Conservation (phyloP, 2,329 filamentous ascomycete genomes). For the Trichophyton simii region DNA sequence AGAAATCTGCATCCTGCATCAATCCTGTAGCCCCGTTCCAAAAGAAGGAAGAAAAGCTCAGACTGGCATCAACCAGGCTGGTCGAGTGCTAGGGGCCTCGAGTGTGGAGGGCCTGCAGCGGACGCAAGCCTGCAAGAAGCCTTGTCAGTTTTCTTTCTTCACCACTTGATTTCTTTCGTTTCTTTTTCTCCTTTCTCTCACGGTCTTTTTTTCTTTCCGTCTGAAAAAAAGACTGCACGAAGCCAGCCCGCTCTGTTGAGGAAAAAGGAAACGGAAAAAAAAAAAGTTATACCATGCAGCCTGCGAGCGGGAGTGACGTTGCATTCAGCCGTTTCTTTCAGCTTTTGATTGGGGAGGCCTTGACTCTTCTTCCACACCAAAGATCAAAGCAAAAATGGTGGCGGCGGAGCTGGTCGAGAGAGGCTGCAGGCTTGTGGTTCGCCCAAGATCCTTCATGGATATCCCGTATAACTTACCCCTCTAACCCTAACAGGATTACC, state of each 20-base stretch:
- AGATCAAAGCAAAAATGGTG: not conserved
- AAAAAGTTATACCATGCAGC: not conserved
- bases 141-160: not conserved
- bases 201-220: not conserved
- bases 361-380: not conserved
- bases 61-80: not conserved
- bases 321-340: constrained; percentile 3
- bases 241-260: not conserved
- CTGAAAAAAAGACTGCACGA: not conserved
- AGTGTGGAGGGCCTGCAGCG: not conserved
- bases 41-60: not conserved
- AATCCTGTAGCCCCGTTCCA: not conserved
- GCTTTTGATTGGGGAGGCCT: not conserved
- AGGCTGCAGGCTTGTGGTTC: not conserved
- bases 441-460: not conserved
- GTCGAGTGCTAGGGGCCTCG: not conserved
- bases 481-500: not conserved
- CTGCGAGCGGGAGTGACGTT: not conserved
- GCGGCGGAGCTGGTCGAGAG: not conserved
- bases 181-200: not conserved
- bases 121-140: not conserved
- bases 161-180: not conserved
- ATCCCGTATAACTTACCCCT: not conserved
- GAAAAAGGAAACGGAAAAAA: not conserved
- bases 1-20: not conserved